A percentile compares a stretch with the other conserved stretches of the same genome.
Conservation (phyloP, 306 rosid species). For the Rosa lucieae region DNA sequence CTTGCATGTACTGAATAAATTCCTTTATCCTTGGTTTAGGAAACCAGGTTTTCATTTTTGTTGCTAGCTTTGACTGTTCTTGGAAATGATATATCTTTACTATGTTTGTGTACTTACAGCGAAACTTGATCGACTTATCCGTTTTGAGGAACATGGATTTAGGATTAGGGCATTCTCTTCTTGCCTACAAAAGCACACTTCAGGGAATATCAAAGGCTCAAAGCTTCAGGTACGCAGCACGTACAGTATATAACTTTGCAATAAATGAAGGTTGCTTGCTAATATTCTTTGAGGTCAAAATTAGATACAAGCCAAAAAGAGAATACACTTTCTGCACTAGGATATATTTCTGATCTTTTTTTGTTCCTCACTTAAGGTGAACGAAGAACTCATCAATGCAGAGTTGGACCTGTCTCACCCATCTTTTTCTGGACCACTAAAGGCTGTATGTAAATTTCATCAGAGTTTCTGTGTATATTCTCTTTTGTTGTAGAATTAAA, state of each 20-base stretch:
- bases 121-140: slow-evolving; percentile 78
- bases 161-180: slow-evolving; percentile 84
- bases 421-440: slow-evolving; percentile 90
- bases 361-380: neutral
- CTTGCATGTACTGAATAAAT: neutral
- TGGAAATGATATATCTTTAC: neutral
- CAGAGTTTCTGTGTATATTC: neutral
- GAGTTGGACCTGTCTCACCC: slow-evolving; percentile 84
- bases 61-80: neutral
- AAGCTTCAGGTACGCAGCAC: slow-evolving; percentile 48
- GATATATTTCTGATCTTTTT: neutral
- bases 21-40: neutral
- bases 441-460: slow-evolving; percentile 47
- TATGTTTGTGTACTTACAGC: slow-evolving; percentile 32
- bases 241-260: neutral
- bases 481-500: neutral
- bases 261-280: slow-evolving; percentile 42
- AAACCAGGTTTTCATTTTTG: neutral
- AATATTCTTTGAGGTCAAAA: no score
- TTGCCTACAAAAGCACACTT: slow-evolving; percentile 81
- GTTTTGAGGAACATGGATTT: slow-evolving; percentile 87
- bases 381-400: slow-evolving; percentile 40
- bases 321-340: neutral
- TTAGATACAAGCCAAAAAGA: neutral
- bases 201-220: slow-evolving; percentile 59